Evolutionary conservation across 202 grass and related monocot species (phyloP), one percentile per base, ranked within the genome.

Genomic region (Bolboschoenoplectus hybrid): DNA sequence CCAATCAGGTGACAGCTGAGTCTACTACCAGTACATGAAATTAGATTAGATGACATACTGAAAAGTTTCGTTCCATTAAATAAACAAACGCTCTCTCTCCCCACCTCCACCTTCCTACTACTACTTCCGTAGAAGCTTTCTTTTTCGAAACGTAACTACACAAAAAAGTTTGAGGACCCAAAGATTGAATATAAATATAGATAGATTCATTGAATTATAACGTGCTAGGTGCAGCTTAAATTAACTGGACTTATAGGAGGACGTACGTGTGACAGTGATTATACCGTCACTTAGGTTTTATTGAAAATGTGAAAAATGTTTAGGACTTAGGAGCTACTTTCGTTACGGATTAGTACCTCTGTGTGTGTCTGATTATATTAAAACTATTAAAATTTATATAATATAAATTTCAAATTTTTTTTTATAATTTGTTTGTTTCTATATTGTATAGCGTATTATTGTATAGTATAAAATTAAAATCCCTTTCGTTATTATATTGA

Each of bases 1-100:
- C 82, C 64, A 84, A 84, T 84, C 82, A 84, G 14, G 34, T 39
- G 47, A 67, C 82, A 84, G 64, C 61, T 71, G 63, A 84, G 82
- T 71, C 66, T 82, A 82, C 35, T 44, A 44, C 5, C 36, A 80
- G 41, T 82, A 82, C 57, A 82, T 80, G 5, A 19, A 26, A 26
- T 26, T 26, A 26, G 26, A 57, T 58, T 12, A 58, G 35, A 38
- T 58, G 52, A 40, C 51, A 53, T 14, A 26, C 11, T 61, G 35
- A 80, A 38, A 52, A 43, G 60, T 75, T 58, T 60, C 61, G 75
- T 79, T 79, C 14, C 52, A 60, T 79, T 78, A 78, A 14, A 50
- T 55, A 2, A 71, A 68, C 66, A 19, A n/a, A 26, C 26, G 26
- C 26, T 26, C 26, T 26, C 26, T 26, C 26, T 26, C 26, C 26